Evolutionary conservation across 2,329 filamentous ascomycete genomes (phyloP), one percentile per base, ranked within the genome.

Genomic region (Fusarium piperis): DNA sequence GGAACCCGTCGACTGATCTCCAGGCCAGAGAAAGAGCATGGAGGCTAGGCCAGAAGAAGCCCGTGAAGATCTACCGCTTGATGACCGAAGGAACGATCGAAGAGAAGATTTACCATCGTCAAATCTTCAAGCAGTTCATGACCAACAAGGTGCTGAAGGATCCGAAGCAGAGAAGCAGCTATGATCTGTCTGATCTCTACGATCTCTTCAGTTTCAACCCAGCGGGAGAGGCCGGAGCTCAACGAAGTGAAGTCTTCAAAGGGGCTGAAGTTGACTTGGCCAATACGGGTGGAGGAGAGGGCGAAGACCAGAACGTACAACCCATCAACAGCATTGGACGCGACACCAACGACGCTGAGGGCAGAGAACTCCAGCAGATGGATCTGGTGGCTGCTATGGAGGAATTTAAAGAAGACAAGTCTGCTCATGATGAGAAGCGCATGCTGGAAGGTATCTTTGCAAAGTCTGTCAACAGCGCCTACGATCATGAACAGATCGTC

Each of bases 31-130:
- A 99, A 81, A 90, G 96, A 77, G 96, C 97, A 7, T 99, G 96
- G 96, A 91, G 96, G 64, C 84, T 99, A 2, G 96, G 96, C 1
- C 96, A 99, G 83, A 98, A 97, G 81, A 92, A 93, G 60, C 94
- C 97, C 53, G 96, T 99, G 30, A 95, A 94, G 6, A 97, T 99
- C 23, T 99, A 98, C 79, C 92, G 97, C 36, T 87, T 99, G n/a
- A 97, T 99, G 93, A 97, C 94, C 5, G 94, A 95, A 6, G 96
- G 96, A 2, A 99, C 97, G 0, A 99, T 99, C 26, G 96, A 99
- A 79, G 96, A 99, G 81, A 99, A 99, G 84, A 99, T 99, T 32
- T 99, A 98, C 71, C 95, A 99, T 80, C 92, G 97, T 16, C 96
- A 99, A 78, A 96, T 99, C 57, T 99, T 97, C 86, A 99, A 99